Evolutionary conservation across 2,329 filamentous ascomycete genomes (phyloP).

Genomic region (Truncatella angustata): DNA sequence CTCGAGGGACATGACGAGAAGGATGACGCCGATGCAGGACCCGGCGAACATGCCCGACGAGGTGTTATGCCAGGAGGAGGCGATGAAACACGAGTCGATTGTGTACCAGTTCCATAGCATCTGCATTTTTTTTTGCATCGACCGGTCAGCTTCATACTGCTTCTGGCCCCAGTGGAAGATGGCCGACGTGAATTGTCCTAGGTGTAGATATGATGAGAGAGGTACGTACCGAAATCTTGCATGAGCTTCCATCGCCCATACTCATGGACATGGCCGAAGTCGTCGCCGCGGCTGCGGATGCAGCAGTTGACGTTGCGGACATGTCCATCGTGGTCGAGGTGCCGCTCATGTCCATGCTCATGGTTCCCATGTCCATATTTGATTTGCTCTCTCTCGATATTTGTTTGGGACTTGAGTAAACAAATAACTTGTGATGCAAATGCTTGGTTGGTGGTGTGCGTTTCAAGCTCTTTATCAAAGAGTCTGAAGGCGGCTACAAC

Average conservation of each 20-base stretch:
- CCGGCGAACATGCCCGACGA: slow-evolving; percentile 72
- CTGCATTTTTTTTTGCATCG: too few species aligned
- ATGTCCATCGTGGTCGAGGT: slow-evolving; percentile 9
- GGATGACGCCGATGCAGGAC: slow-evolving; percentile 73
- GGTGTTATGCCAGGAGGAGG: slow-evolving; percentile 68
- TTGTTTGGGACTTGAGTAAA: neutral
- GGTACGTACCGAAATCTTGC: slow-evolving; percentile 22
- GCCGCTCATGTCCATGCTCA: neutral
- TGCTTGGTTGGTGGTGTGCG: neutral
- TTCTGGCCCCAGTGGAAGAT: neutral
- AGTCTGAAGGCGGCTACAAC: too few species aligned
- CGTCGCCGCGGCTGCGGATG: neutral
- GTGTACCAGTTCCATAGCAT: slow-evolving; percentile 84
- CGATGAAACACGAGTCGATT: slow-evolving; percentile 71
- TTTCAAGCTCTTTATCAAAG: too few species aligned
- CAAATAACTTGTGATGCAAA: neutral
- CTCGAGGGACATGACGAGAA: slow-evolving; percentile 74
- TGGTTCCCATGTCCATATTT: neutral
- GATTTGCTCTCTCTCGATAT: too few species aligned
- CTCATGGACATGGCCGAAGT: slow-evolving; percentile 11
- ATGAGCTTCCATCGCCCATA: slow-evolving; percentile 7
- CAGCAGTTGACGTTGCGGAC: neutral
- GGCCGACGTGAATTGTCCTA: too few species aligned
- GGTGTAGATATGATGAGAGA: neutral
- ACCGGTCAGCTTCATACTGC: neutral